Conservation (phyloP, 148 eudicot species). For the Camellia granthamiana region DNA sequence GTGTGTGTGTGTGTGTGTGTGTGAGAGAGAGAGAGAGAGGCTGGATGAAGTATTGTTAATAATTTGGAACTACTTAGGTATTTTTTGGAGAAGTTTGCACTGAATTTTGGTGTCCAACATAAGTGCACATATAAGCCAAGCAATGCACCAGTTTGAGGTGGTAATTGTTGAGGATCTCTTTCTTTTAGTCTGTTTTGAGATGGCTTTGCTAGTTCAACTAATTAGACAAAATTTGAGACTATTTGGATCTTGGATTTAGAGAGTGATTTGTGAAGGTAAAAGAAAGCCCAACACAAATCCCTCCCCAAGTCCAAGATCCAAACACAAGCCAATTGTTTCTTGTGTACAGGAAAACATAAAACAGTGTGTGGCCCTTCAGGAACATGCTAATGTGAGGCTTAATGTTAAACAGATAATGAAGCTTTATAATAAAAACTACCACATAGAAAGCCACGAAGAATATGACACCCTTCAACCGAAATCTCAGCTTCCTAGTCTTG, state of each 20-base stretch:
- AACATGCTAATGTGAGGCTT: neutral
- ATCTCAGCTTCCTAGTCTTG: neutral
- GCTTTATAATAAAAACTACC: neutral
- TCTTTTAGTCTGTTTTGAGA: neutral
- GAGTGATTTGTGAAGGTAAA: neutral
- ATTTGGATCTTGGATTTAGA: neutral
- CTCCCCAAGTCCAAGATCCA: neutral
- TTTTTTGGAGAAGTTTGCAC: neutral
- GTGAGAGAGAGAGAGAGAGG: too few relatives aligned
- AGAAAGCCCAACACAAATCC: neutral
- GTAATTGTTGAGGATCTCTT: neutral
- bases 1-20: too few relatives aligned
- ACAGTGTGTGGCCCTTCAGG: neutral
- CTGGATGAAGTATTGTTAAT: too few relatives aligned
- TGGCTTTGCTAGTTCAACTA: neutral
- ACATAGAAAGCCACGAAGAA: neutral
- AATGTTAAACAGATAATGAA: neutral
- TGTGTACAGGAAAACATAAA: neutral
- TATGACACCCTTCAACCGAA: neutral
- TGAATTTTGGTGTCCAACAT: neutral
- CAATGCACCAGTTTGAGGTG: neutral
- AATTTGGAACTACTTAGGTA: too few relatives aligned
- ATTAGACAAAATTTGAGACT: neutral
- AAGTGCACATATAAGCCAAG: neutral
- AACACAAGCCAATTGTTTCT: neutral